A percentile compares a stretch with the other conserved stretches of the same genome.
Evolutionary conservation across 139 green algal genomes (phyloP).

Genomic region (Diplosphaera chodatii): DNA sequence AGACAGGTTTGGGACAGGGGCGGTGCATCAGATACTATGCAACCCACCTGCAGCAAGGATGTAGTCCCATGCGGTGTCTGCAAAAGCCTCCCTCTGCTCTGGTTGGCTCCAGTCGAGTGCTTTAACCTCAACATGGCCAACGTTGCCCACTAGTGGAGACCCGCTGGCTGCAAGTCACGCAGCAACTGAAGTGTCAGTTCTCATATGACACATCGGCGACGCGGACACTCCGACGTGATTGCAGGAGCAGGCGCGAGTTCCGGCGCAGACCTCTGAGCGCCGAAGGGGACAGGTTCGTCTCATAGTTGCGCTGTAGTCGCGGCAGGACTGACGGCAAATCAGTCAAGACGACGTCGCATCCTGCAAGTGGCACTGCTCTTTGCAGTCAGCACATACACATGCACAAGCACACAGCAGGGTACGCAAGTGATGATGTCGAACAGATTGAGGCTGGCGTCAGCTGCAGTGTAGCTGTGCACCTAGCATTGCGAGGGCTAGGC

Average conservation of each 20-base stretch:
- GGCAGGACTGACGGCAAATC: conserved; percentile 61
- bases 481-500: conserved; percentile 40
- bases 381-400: background rate
- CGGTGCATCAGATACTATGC: no score
- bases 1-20: no score
- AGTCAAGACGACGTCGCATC: conserved; percentile 67
- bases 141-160: background rate
- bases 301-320: conserved; percentile 65
- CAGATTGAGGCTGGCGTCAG: conserved; percentile 16
- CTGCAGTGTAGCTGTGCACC: background rate
- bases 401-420: conserved; percentile 36
- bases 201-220: background rate
- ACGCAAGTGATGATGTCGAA: no score
- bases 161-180: conserved; percentile 7
- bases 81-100: conserved; percentile 18
- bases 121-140: conserved; percentile 47
- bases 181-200: conserved; percentile 6
- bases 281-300: conserved; percentile 62
- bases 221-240: no score
- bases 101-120: conserved; percentile 71
- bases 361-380: background rate
- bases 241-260: no score
- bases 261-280: conserved; percentile 33
- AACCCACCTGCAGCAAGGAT: conserved; percentile 44
- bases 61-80: conserved; percentile 60